A percentile compares a stretch with the other conserved stretches of the same genome.
phyloP scores from a whole-genome alignment of 116 monocot genomes.

The Dioscorea cayenensis region DNA sequence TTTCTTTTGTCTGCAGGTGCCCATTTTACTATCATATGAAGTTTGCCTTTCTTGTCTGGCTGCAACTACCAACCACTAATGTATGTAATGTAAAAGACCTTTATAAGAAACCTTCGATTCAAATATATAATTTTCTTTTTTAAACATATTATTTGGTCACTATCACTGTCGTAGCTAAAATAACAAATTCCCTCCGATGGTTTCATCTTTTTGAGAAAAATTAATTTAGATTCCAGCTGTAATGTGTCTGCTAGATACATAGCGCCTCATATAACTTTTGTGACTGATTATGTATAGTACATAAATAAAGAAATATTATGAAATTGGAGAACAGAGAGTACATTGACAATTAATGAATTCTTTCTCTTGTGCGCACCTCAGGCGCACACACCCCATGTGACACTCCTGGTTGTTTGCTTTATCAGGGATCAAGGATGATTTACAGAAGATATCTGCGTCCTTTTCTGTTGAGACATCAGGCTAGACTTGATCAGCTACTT shows the following conservation, averaged over 20 bases:
- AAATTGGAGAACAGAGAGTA: no score
- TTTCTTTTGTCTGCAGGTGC: slow-evolving; percentile 19
- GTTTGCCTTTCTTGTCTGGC: slow-evolving; percentile 55
- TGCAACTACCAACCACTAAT: slow-evolving; percentile 33
- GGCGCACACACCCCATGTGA: neutral
- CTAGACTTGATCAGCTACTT: slow-evolving; percentile 56
- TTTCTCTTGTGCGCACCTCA: neutral
- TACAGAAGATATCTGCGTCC: slow-evolving; percentile 68
- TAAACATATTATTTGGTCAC: neutral
- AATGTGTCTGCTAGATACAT: no score
- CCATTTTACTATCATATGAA: slow-evolving; percentile 44
- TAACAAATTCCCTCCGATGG: no score
- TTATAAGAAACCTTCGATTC: no score
- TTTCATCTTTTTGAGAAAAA: no score
- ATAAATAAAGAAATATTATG: no score
- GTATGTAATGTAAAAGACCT: slow-evolving; percentile 13
- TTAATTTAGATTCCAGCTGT: no score
- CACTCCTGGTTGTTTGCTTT: neutral
- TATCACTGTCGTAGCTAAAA: no score
- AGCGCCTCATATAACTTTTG: no score
- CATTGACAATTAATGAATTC: no score
- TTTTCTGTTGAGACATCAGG: slow-evolving; percentile 78
- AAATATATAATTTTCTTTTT: no score
- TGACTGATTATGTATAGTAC: no score
- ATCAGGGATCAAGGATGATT: slow-evolving; percentile 73